Evolutionary conservation across 2,329 filamentous ascomycete genomes (phyloP), one percentile per base, ranked within the genome.

Genomic region (Exophiala viscosa): DNA sequence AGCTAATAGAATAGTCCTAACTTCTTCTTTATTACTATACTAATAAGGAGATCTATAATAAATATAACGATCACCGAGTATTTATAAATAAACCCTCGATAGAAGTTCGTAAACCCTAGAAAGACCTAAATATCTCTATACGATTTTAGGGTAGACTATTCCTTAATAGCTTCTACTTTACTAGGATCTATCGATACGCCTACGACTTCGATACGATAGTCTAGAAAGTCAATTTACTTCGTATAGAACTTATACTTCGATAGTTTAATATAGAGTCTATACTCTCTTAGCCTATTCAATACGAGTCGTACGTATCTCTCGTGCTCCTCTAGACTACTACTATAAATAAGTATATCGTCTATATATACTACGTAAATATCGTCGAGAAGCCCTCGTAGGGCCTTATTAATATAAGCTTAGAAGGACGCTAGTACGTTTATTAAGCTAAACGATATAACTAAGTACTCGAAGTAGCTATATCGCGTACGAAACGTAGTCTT

Each of bases 41-140:
- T 41, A 33, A 60, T 62, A 0, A 54, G 60, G 1, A 65, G 33
- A 11, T 64, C 44, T 0, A 51, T 64, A 8, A 70, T 39, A 2
- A 52, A 62, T 14, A 15, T 34, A 2, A 45, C 54, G 2, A 67
- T 55, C 6, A 39, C 14, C 3, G 54, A 61, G 43, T 64, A 71
- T 3, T 42, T 36, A 9, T 54, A 44, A 9, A 70, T 66, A 53
- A 69, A 70, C 11, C 54, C 34, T 38, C 52, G 7, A 44, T 70
- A 70, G 39, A 68, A 70, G 50, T 70, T 70, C 5, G 56, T 48
- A 50, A 69, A 70, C 1, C 61, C 56, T 13, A 69, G 14, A 48
- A 69, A 68, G 1, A 48, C 36, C 50, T 64, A 55, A 5, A 68
- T 46, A 1, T 68, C 55, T 20, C 58, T 54, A 9, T 38, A 9